These are phyloP conservation scores for Pichia membranifaciens DNA, from an alignment of 805 yeast species.

Conservation along the genomic window DNA sequence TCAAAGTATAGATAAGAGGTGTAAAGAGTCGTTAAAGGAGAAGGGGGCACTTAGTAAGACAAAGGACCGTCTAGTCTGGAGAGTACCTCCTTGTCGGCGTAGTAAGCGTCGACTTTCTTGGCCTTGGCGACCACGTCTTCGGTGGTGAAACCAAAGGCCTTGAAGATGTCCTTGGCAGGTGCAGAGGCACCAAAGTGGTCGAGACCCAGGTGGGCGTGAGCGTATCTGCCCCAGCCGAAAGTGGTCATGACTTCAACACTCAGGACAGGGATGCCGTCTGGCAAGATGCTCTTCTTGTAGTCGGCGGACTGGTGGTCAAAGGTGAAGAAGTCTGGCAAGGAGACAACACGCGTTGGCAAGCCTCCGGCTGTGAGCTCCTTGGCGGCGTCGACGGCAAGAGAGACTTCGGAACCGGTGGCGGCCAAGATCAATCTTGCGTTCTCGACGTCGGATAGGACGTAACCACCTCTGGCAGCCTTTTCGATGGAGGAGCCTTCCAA, in stretches of 20 bases:
- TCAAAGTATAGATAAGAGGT: too few relatives aligned
- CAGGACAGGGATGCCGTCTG: conserved; percentile 89
- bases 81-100: conserved; percentile 63
- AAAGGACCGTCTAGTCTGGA: conserved; percentile 83
- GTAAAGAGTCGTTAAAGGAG: too few relatives aligned
- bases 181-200: conserved; percentile 97
- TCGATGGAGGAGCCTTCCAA: conserved; percentile 88
- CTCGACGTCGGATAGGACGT: conserved; percentile 57
- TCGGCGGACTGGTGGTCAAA: conserved; percentile 79
- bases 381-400: conserved; percentile 75
- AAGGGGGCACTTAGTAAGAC: background rate
- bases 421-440: conserved; percentile 70
- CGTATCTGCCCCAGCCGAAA: conserved; percentile 88
- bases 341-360: conserved; percentile 74
- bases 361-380: conserved; percentile 63
- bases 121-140: conserved; percentile 91
- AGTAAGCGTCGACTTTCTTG: conserved; percentile 69
- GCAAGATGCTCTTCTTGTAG: conserved; percentile 81
- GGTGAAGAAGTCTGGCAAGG: conserved; percentile 87
- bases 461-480: conserved; percentile 94
- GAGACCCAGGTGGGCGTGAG: conserved; percentile 95
- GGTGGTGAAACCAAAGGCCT: conserved; percentile 82
- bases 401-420: conserved; percentile 93
- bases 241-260: conserved; percentile 92
- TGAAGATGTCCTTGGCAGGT: conserved; percentile 75